Evolutionary conservation across 345 rosid genomes (phyloP), one percentile per base, ranked within the genome.

Genomic region (Garcia nutans): DNA sequence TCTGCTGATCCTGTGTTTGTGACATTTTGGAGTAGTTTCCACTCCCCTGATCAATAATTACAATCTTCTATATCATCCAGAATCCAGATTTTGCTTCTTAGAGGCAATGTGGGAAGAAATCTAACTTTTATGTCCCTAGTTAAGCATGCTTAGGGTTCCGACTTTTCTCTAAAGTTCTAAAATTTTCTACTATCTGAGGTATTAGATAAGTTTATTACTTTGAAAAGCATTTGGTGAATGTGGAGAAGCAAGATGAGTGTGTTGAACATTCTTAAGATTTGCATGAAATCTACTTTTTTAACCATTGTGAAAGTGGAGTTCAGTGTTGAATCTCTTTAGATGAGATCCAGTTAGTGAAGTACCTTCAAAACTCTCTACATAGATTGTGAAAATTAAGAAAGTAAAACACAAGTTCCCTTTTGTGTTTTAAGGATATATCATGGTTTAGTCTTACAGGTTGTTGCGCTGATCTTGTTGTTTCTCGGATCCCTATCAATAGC

Each of bases 391-490:
- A 61, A 45, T 33, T 41, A 12, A n/a, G 65, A 57, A 60, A 73
- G 42, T 45, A 23, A 24, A n/a, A 52, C 47, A 22, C 8, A 45
- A 22, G 41, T 44, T 57, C n/a, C 60, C 33, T 37, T 16, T 54
- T 16, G 7, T 15, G 22, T 17, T 6, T 44, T 54, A 17, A 55
- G 7, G 31, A 10, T 56, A 37, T 19, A 52, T 1, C 41, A 20
- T n/a, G 45, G 50, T 63, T 63, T 31, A 2, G 22, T 19, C 45
- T 19, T 37, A 49, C 55, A 41, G 55, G 15, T 50, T 16, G 8
- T 62, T 64, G 16, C 31, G 20, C 57, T 77, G 54, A 68, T 74
- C 65, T 37, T 19, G 24, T 17, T 28, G 60, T 67, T 80, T 12
- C 42, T n/a, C 28, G 5, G 41, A 4, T 55, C 41, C 5, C 41